phyloP scores from a whole-genome alignment of 2,329 filamentous ascomycete species.

The Chrysoporthe cubensis region DNA sequence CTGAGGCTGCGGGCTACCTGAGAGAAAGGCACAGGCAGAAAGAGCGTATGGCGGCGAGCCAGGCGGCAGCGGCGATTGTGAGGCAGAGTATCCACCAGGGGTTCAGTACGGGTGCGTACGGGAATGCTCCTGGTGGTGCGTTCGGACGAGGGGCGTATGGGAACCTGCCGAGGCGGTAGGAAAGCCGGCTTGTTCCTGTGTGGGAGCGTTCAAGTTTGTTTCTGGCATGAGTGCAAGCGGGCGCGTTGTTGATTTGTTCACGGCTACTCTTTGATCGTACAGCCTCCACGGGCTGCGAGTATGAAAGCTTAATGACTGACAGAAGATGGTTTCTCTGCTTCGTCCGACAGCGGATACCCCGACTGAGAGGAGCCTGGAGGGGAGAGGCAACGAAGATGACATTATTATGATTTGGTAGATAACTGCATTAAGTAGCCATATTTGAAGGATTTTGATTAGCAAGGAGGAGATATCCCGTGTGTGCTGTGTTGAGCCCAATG shows the following conservation, averaged over 20 bases:
- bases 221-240: conserved; percentile 4
- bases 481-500: background rate
- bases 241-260: background rate
- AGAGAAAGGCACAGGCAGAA: conserved; percentile 91
- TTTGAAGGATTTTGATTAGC: background rate
- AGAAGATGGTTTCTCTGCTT: conserved; percentile 20
- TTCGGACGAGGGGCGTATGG: conserved; percentile 42
- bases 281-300: conserved; percentile 1
- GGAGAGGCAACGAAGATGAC: conserved; percentile 20
- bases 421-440: conserved; percentile 18
- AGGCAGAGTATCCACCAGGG: conserved; percentile 77
- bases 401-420: conserved; percentile 20
- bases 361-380: conserved; percentile 15
- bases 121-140: conserved; percentile 44
- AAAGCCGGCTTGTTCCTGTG: conserved; percentile 15
- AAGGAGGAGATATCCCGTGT: background rate
- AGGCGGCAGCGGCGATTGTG: conserved; percentile 92
- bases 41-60: conserved; percentile 86
- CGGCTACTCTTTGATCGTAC: conserved; percentile 2
- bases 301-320: conserved; percentile 15
- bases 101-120: conserved; percentile 51
- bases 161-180: conserved; percentile 52
- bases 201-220: conserved; percentile 9
- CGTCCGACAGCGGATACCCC: conserved; percentile 29
- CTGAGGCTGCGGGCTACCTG: conserved; percentile 85